phyloP scores from a whole-genome alignment of 73 alveolate species.

The Paramecium sonneborni region DNA sequence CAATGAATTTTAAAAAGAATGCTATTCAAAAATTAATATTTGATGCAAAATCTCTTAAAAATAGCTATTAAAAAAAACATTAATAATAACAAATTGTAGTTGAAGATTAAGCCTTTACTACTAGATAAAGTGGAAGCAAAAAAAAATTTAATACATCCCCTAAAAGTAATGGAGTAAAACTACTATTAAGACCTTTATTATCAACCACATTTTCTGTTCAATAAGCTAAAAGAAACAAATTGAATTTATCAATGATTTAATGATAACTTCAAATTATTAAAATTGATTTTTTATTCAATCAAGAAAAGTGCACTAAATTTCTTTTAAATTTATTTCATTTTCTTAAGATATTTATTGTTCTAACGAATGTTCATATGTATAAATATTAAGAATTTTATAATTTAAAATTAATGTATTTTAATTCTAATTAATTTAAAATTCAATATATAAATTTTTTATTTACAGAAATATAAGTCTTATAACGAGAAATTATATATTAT shows the following conservation, averaged over 20 bases:
- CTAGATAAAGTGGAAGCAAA: not conserved
- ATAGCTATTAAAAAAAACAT: not conserved
- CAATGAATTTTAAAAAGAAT: conserved; percentile 13
- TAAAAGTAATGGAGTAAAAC: not conserved
- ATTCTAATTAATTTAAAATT: too few relatives aligned
- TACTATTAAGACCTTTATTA: not conserved
- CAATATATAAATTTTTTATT: too few relatives aligned
- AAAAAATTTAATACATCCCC: not conserved
- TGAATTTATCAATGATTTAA: not conserved
- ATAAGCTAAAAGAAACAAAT: not conserved
- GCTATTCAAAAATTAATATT: not conserved
- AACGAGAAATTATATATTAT: too few relatives aligned
- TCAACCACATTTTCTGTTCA: not conserved
- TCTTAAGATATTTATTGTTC: too few relatives aligned
- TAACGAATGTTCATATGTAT: too few relatives aligned
- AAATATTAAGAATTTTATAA: too few relatives aligned
- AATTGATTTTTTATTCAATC: too few relatives aligned
- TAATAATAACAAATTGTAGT: not conserved
- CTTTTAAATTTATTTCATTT: not conserved
- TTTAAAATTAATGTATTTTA: too few relatives aligned
- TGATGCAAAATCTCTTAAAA: not conserved
- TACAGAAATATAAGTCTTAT: too few relatives aligned
- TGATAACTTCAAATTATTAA: not conserved
- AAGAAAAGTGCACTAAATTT: too few relatives aligned
- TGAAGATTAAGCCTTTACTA: not conserved